Conservation (phyloP, 2,329 filamentous ascomycete species). For the Penicillium sp. region DNA sequence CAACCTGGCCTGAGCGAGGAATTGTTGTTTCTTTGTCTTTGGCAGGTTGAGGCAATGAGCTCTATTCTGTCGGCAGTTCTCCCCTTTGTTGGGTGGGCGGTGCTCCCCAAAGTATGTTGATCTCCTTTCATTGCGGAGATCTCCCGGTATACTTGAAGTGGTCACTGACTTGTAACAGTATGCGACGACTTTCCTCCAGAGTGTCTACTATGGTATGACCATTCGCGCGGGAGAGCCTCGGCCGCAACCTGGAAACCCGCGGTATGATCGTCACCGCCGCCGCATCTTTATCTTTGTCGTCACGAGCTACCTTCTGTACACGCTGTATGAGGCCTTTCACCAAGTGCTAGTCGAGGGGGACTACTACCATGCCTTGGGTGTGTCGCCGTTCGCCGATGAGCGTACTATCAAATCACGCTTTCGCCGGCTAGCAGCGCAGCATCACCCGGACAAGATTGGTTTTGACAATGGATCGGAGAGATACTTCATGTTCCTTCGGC, state of each 20-base stretch:
- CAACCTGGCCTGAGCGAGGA: slow-evolving; percentile 1
- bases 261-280: slow-evolving; percentile 67
- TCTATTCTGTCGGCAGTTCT: slow-evolving; percentile 43
- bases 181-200: slow-evolving; percentile 69
- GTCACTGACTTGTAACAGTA: slow-evolving; percentile 51
- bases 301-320: slow-evolving; percentile 78
- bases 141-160: neutral
- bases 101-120: slow-evolving; percentile 54
- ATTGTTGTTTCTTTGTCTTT: neutral
- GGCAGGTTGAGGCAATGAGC: slow-evolving; percentile 11
- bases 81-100: slow-evolving; percentile 56
- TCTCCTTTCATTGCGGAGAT: slow-evolving; percentile 5
- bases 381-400: slow-evolving; percentile 64
- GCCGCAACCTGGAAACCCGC: slow-evolving; percentile 61
- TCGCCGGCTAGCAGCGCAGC: slow-evolving; percentile 61
- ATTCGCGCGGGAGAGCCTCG: slow-evolving; percentile 84
- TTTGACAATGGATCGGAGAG: slow-evolving; percentile 39
- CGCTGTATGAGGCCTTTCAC: slow-evolving; percentile 85
- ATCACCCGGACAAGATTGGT: slow-evolving; percentile 77
- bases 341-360: slow-evolving; percentile 64
- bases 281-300: slow-evolving; percentile 80
- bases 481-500: slow-evolving; percentile 76
- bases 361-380: slow-evolving; percentile 72
- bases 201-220: slow-evolving; percentile 76
- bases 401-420: slow-evolving; percentile 77